Conservation (phyloP, 768 basidiomycete genomes). For the Tricholoma saponaceum region DNA sequence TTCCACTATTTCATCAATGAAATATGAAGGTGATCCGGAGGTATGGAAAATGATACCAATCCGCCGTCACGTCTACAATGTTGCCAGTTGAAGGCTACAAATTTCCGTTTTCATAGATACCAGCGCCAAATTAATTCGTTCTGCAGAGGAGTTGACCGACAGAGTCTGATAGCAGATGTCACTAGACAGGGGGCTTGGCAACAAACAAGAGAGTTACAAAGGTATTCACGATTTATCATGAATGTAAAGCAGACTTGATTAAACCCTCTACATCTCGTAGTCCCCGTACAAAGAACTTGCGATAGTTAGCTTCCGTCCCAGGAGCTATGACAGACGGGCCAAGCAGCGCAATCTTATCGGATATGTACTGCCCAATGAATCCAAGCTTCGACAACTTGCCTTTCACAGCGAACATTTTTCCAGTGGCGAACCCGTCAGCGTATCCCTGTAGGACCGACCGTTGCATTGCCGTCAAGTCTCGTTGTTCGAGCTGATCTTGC, state of each 20-base stretch:
- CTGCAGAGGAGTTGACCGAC: too few relatives aligned
- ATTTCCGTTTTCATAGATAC: too few relatives aligned
- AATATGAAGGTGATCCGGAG: too few relatives aligned
- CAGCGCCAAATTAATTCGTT: too few relatives aligned
- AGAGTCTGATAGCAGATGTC: too few relatives aligned
- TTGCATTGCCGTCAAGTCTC: conserved; percentile 15
- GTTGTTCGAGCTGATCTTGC: conserved; percentile 3
- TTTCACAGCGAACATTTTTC: conserved; percentile 48
- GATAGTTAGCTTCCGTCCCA: conserved; percentile 41
- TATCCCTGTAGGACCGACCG: conserved; percentile 41
- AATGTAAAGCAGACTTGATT: conserved; percentile 1
- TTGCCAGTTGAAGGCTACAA: too few relatives aligned
- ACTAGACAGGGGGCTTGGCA: too few relatives aligned
- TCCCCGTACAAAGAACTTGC: conserved; percentile 44
- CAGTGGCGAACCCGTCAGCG: conserved; percentile 53
- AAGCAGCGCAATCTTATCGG: conserved; percentile 37
- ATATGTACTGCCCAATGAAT: conserved; percentile 58
- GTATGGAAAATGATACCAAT: too few relatives aligned
- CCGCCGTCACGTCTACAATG: too few relatives aligned
- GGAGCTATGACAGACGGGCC: conserved; percentile 30
- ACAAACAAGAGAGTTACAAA: too few relatives aligned
- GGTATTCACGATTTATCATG: neutral
- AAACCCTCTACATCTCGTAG: conserved; percentile 21
- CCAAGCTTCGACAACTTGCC: conserved; percentile 47
- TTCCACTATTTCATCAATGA: too few relatives aligned